Evolutionary conservation across 805 yeast species (phyloP).

Genomic region (Metschnikowia cubensis): DNA sequence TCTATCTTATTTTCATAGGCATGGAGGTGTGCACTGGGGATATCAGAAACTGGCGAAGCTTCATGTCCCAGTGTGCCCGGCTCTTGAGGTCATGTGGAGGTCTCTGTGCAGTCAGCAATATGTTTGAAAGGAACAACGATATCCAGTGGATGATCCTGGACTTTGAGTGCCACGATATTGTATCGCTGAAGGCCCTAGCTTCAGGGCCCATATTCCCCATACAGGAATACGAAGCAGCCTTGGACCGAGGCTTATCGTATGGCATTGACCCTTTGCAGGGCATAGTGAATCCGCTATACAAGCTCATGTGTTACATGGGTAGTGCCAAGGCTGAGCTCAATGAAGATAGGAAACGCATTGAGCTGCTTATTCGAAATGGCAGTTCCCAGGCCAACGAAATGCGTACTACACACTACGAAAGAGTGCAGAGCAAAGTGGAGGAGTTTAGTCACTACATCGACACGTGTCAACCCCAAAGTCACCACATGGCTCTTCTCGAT

Average conservation of each 20-base stretch:
- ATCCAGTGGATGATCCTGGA: constrained; percentile 20
- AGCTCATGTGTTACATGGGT: constrained; percentile 15
- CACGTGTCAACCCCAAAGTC: constrained; percentile 11
- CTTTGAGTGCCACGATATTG: constrained; percentile 21
- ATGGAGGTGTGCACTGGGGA: constrained; percentile 23
- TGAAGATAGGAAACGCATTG: constrained; percentile 5
- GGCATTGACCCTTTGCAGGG: constrained; percentile 21
- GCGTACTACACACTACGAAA: constrained; percentile 10
- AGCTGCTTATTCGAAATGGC: neutral
- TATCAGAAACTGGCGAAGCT: constrained; percentile 18
- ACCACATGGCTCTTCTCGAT: constrained; percentile 11
- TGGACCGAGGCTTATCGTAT: constrained; percentile 11
- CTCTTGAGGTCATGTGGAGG: constrained; percentile 18
- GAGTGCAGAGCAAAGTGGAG: constrained; percentile 2
- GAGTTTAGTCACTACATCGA: constrained; percentile 6
- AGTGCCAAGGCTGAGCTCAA: constrained; percentile 11
- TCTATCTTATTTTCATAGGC: constrained; percentile 19
- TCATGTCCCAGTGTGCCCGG: constrained; percentile 14
- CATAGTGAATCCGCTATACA: constrained; percentile 15
- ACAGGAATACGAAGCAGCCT: constrained; percentile 14
- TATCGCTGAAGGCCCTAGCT: constrained; percentile 15
- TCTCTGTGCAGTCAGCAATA: constrained; percentile 7
- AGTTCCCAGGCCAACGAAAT: neutral
- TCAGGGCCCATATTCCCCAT: constrained; percentile 17
- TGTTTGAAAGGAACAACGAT: constrained; percentile 17